A percentile compares a stretch with the other conserved stretches of the same genome.
phyloP scores from a whole-genome alignment of 108 stramenopile genomes.

The Fistulifera pelliculosa region DNA sequence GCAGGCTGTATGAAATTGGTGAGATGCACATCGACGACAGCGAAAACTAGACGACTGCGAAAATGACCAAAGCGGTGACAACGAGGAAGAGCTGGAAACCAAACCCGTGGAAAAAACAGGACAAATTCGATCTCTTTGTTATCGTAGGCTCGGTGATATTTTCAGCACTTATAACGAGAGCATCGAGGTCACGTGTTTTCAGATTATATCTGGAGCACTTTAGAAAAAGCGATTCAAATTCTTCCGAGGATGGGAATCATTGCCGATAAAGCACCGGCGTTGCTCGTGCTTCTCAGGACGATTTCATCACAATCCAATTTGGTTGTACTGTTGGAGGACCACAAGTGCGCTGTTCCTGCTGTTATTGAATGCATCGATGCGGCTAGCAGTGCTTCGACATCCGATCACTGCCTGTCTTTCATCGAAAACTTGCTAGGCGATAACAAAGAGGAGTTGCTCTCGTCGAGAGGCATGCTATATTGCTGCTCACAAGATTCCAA shows the following conservation, averaged over 20 bases:
- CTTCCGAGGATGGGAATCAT: conserved; percentile 64
- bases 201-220: conserved; percentile 42
- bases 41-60: background rate
- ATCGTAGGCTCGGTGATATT: conserved; percentile 51
- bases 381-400: conserved; percentile 38
- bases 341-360: conserved; percentile 33
- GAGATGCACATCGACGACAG: conserved; percentile 29
- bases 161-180: conserved; percentile 46
- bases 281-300: conserved; percentile 44
- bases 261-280: conserved; percentile 57
- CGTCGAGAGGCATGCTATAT: too few species aligned
- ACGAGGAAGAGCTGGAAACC: too few species aligned
- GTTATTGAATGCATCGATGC: conserved; percentile 56
- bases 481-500: too few species aligned
- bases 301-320: conserved; percentile 39
- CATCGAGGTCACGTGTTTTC: conserved; percentile 37
- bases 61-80: too few species aligned
- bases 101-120: conserved; percentile 19
- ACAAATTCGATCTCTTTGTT: conserved; percentile 49
- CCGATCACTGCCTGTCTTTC: conserved; percentile 39
- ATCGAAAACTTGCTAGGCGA: conserved; percentile 52
- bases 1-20: conserved; percentile 19
- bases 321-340: conserved; percentile 30
- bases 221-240: conserved; percentile 36
- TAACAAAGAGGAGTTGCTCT: too few species aligned